phyloP scores from a whole-genome alignment of 345 rosid species.

The Gossypium turneri region DNA sequence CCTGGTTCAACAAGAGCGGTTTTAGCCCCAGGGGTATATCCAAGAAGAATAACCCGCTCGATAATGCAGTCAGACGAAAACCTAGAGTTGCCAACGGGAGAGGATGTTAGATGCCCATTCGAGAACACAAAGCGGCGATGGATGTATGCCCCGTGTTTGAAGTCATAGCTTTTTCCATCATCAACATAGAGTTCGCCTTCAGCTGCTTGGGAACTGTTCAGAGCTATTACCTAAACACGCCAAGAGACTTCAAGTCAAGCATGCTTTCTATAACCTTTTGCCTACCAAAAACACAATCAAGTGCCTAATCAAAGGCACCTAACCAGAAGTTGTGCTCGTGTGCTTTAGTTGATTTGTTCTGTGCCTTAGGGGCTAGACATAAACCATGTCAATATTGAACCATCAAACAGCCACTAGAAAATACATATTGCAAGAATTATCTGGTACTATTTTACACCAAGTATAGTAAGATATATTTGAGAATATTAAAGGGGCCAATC shows the following conservation, averaged over 20 bases:
- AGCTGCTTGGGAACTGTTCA: conserved; percentile 83
- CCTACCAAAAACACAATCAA: neutral
- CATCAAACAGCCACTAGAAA: neutral
- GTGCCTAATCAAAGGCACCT: neutral
- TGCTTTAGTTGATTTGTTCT: neutral
- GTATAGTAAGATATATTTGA: neutral
- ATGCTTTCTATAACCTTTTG: neutral
- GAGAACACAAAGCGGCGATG: conserved; percentile 78
- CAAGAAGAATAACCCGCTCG: conserved; percentile 53
- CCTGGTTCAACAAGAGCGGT: conserved; percentile 63
- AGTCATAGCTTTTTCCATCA: conserved; percentile 84
- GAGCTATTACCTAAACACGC: conserved; percentile 67
- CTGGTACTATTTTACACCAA: neutral
- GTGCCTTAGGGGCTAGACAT: neutral
- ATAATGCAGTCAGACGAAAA: conserved; percentile 55
- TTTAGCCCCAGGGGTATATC: conserved; percentile 27
- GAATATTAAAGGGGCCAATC: neutral
- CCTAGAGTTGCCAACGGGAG: conserved; percentile 28
- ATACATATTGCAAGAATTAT: neutral
- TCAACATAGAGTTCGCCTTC: conserved; percentile 92
- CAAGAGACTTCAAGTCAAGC: neutral
- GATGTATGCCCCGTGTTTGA: conserved; percentile 59
- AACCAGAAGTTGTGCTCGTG: neutral
- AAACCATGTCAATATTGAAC: neutral
- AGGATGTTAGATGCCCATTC: conserved; percentile 53